Evolutionary conservation across 805 yeast species (phyloP).

Genomic region (Lipomyces spencermartinsiae): DNA sequence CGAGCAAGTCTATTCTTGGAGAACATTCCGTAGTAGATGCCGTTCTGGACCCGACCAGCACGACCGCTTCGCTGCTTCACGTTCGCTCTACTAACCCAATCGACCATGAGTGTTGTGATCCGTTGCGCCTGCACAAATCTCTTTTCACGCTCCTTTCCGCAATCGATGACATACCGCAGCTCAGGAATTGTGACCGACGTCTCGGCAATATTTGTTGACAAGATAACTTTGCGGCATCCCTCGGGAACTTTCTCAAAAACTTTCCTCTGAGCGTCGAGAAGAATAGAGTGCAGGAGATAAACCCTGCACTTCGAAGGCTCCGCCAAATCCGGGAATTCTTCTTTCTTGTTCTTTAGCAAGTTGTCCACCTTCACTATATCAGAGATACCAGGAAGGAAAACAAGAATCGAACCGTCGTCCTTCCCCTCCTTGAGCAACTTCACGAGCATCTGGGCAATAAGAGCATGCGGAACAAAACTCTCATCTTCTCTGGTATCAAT

Average conservation of each 20-base stretch:
- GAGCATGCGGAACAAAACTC: slow-evolving; percentile 27
- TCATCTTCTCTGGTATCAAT: slow-evolving; percentile 15
- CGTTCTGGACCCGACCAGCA: slow-evolving; percentile 85
- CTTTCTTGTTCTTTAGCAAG: background rate
- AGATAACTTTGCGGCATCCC: slow-evolving; percentile 68
- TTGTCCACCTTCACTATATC: slow-evolving; percentile 30
- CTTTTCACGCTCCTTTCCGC: slow-evolving; percentile 78
- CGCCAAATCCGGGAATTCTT: slow-evolving; percentile 5
- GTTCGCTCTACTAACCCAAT: slow-evolving; percentile 79
- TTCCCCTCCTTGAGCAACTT: slow-evolving; percentile 16
- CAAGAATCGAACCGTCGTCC: slow-evolving; percentile 38
- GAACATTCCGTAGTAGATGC: slow-evolving; percentile 68
- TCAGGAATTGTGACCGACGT: slow-evolving; percentile 89
- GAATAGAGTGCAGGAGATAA: slow-evolving; percentile 37
- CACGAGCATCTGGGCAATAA: slow-evolving; percentile 28
- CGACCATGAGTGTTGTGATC: slow-evolving; percentile 71
- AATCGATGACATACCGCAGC: slow-evolving; percentile 74
- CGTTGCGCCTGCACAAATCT: slow-evolving; percentile 76
- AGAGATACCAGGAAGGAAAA: slow-evolving; percentile 39
- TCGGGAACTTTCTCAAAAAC: slow-evolving; percentile 61
- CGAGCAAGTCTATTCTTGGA: slow-evolving; percentile 47
- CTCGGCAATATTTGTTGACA: slow-evolving; percentile 89
- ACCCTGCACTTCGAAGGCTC: slow-evolving; percentile 10
- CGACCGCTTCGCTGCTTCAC: slow-evolving; percentile 83
- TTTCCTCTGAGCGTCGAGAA: slow-evolving; percentile 58